A percentile compares a stretch with the other conserved stretches of the same genome.
phyloP scores from a whole-genome alignment of 352 stramenopile genomes.

The Saprolegnia parasitica region DNA sequence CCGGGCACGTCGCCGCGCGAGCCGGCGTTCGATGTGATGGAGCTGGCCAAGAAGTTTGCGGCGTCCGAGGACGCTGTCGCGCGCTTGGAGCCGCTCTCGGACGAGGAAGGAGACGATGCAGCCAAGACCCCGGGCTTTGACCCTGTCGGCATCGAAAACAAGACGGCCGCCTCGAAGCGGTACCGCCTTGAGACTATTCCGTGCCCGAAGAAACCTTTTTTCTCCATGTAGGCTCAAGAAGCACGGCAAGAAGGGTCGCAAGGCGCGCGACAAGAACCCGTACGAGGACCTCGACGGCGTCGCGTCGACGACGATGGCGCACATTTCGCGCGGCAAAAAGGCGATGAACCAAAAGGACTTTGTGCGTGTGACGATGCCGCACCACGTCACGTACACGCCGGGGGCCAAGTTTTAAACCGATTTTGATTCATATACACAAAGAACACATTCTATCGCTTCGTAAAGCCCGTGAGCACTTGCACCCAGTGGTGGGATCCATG shows the following conservation, averaged over 20 bases:
- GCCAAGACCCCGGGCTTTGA: slow-evolving; percentile 52
- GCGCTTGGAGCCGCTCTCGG: not conserved
- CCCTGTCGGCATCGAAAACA: slow-evolving; percentile 54
- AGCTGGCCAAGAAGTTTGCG: slow-evolving; percentile 21
- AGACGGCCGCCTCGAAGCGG: slow-evolving; percentile 66
- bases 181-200: too few relatives aligned
- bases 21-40: slow-evolving; percentile 69
- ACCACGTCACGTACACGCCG: slow-evolving; percentile 22
- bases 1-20: slow-evolving; percentile 53
- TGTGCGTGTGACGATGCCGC: slow-evolving; percentile 14
- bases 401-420: slow-evolving; percentile 52
- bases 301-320: slow-evolving; percentile 2
- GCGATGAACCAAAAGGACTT: slow-evolving; percentile 14
- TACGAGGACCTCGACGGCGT: slow-evolving; percentile 87
- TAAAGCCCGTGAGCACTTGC: slow-evolving; percentile 65
- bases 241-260: slow-evolving; percentile 95
- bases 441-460: slow-evolving; percentile 26
- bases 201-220: not conserved
- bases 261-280: slow-evolving; percentile 95
- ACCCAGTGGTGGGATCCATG: slow-evolving; percentile 43
- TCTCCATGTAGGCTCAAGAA: slow-evolving; percentile 56
- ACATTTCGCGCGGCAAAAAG: slow-evolving; percentile 22
- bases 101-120: slow-evolving; percentile 35
- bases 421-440: slow-evolving; percentile 86
- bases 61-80: not conserved